A percentile compares a stretch with the other conserved stretches of the same genome.
phyloP scores from a whole-genome alignment of 192 early-diverging fungal species.

The Rhizophagus prolifer region DNA sequence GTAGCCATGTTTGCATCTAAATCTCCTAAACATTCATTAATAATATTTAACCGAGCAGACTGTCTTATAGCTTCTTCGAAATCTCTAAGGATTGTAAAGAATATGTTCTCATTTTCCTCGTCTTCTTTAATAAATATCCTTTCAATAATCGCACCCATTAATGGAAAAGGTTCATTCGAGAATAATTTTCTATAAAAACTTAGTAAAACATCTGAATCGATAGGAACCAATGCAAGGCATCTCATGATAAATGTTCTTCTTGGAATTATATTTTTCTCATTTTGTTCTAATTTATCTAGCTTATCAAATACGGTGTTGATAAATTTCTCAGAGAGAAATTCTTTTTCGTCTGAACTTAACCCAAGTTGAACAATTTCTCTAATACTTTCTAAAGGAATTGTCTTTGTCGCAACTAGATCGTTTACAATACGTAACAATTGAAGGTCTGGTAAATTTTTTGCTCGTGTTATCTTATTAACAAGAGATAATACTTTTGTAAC shows the following conservation, averaged over 20 bases:
- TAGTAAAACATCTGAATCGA: neutral
- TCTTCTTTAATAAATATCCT: neutral
- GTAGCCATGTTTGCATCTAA: conserved; percentile 10
- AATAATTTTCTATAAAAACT: conserved; percentile 13
- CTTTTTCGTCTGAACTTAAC: neutral
- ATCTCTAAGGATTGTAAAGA: neutral
- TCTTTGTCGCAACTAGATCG: conserved; percentile 18
- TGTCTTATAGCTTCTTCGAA: neutral
- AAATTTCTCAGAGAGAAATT: conserved; percentile 7
- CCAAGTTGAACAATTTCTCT: neutral
- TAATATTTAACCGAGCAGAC: conserved; percentile 10
- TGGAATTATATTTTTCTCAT: conserved; percentile 12
- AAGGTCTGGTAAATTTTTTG: neutral
- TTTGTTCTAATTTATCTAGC: conserved; percentile 9
- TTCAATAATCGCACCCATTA: conserved; percentile 6
- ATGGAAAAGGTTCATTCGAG: conserved; percentile 1
- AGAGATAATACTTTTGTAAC: conserved; percentile 19
- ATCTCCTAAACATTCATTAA: conserved; percentile 16
- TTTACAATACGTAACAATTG: conserved; percentile 10
- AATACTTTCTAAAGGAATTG: conserved; percentile 2
- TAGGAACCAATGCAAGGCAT: conserved; percentile 5
- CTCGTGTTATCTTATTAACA: neutral
- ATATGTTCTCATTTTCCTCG: neutral
- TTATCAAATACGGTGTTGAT: neutral
- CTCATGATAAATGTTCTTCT: neutral